A percentile compares a stretch with the other conserved stretches of the same genome.
phyloP scores from a whole-genome alignment of 2,329 filamentous ascomycete species.

The Diplodia intermedia region DNA sequence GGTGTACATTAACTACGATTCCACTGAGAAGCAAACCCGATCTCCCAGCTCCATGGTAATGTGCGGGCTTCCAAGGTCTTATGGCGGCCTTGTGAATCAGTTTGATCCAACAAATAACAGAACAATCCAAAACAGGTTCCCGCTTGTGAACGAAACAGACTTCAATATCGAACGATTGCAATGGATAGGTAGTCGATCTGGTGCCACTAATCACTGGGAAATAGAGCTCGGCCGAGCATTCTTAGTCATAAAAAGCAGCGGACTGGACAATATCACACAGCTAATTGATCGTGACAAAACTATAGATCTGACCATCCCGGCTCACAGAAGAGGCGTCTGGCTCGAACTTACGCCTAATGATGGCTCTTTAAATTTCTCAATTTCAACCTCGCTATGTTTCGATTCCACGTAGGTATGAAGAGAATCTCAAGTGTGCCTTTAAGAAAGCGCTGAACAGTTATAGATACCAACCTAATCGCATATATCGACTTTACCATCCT shows the following conservation, averaged over 20 bases:
- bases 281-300: too few species aligned
- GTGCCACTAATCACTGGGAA: not conserved
- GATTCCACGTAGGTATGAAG: not conserved
- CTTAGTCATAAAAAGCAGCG: not conserved
- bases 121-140: not conserved
- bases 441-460: not conserved
- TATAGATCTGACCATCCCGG: not conserved
- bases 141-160: not conserved
- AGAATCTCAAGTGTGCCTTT: not conserved
- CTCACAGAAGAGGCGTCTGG: not conserved
- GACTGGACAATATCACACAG: not conserved
- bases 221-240: not conserved
- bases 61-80: not conserved
- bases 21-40: too few species aligned
- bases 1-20: too few species aligned
- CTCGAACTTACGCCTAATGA: not conserved
- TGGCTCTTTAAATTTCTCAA: not conserved
- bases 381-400: not conserved
- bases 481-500: not conserved
- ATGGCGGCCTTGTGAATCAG: not conserved
- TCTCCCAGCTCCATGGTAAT: not conserved
- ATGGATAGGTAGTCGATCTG: not conserved
- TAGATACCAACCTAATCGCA: not conserved
- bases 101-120: not conserved
- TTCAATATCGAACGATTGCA: accelerated